A percentile compares a stretch with the other conserved stretches of the same genome.
Conservation (phyloP, 1,284 basidiomycete genomes). For the Mrakiaceae sp. region DNA sequence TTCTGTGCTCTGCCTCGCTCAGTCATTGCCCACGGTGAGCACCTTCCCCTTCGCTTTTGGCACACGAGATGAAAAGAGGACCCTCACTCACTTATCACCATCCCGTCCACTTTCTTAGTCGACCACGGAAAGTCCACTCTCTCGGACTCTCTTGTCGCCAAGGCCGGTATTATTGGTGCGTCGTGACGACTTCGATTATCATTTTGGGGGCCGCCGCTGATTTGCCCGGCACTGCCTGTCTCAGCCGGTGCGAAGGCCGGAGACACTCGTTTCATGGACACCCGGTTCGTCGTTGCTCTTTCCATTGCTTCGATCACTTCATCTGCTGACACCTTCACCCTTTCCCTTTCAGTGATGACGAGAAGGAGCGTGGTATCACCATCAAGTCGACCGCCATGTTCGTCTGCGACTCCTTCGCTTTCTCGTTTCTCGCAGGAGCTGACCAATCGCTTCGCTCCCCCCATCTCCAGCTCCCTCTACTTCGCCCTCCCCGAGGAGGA, state of each 20-base stretch:
- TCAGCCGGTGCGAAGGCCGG: slow-evolving; percentile 79
- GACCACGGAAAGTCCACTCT: slow-evolving; percentile 99
- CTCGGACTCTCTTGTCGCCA: slow-evolving; percentile 97
- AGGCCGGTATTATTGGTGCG: slow-evolving; percentile 85
- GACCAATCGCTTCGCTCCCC: background rate
- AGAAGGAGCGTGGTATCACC: slow-evolving; percentile 99
- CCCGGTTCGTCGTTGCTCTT: slow-evolving; percentile 35
- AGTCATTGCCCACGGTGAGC: slow-evolving; percentile 84
- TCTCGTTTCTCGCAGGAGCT: no score
- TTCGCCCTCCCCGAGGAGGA: slow-evolving; percentile 93
- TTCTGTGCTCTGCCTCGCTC: no score
- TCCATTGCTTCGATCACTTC: background rate
- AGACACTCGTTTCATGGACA: slow-evolving; percentile 96
- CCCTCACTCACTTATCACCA: slow-evolving; percentile 20
- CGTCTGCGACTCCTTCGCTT: slow-evolving; percentile 55
- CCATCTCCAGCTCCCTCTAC: slow-evolving; percentile 37
- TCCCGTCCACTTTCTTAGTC: slow-evolving; percentile 44
- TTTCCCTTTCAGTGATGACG: slow-evolving; percentile 56
- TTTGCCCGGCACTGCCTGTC: no score
- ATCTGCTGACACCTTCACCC: background rate
- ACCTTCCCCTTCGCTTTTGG: slow-evolving; percentile 11
- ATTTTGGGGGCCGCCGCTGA: no score
- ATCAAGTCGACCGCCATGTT: slow-evolving; percentile 99
- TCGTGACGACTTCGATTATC: no score
- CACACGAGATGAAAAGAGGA: slow-evolving; percentile 15